Percentiles rank a stretch among this genome's conserved stretches.
These are phyloP conservation scores for Xerocomellus chrysenteron DNA, from an alignment of 768 basidiomycete genomes.

Conservation along the genomic window DNA sequence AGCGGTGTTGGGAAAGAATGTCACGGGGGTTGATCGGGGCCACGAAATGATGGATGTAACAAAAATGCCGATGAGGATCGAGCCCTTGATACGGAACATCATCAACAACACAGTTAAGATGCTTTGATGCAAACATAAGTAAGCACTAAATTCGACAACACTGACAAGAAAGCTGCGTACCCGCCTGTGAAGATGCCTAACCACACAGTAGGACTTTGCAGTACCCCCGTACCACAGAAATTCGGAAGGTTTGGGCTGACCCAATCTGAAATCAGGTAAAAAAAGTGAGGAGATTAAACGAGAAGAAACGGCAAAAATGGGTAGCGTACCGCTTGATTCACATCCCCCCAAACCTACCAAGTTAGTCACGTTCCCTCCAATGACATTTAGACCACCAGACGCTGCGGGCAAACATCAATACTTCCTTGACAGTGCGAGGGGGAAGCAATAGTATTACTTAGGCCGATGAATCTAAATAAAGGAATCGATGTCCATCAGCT, in stretches of 20 bases:
- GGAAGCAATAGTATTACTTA: constrained; percentile 44
- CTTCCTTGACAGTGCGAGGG: not conserved
- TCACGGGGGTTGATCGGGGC: constrained; percentile 80
- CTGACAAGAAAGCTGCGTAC: constrained; percentile 37
- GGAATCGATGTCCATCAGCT: constrained; percentile 12
- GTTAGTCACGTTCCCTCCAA: constrained; percentile 70
- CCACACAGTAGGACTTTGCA: constrained; percentile 81
- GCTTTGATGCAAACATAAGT: constrained; percentile 32
- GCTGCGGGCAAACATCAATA: constrained; percentile 38
- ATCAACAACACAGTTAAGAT: constrained; percentile 77
- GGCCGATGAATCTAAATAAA: constrained; percentile 62
- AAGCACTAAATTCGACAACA: constrained; percentile 1
- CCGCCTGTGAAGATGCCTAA: constrained; percentile 85
- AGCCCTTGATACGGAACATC: constrained; percentile 82
- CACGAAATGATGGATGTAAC: constrained; percentile 84
- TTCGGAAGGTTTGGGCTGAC: constrained; percentile 43
- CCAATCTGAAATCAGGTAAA: constrained; percentile 38
- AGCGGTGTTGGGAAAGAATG: constrained; percentile 73
- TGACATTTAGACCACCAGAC: constrained; percentile 65
- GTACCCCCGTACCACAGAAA: constrained; percentile 63
- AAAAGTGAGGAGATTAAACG: constrained; percentile 7
- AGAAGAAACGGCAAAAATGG: constrained; percentile 1
- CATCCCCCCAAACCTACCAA: constrained; percentile 80
- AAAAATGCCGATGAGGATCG: constrained; percentile 81
- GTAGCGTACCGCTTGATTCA: constrained; percentile 42